Evolutionary conservation across 495 filamentous ascomycete species (phyloP).

Genomic region (Trichoderma gamsii): DNA sequence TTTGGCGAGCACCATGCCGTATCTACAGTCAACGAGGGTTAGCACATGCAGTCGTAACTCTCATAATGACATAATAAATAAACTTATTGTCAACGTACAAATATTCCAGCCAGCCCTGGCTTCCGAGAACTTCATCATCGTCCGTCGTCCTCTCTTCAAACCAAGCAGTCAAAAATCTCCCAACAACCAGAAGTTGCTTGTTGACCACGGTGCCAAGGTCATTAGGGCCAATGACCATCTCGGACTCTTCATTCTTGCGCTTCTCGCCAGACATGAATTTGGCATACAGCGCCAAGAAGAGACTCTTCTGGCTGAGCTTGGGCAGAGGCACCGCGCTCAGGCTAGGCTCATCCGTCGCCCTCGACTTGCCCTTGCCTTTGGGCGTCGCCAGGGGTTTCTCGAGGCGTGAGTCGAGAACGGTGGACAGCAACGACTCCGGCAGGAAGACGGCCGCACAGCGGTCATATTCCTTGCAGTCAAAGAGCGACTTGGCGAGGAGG

Average conservation of each 20-base stretch:
- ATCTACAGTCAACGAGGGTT: conserved; percentile 30
- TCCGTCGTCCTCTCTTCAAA: conserved; percentile 57
- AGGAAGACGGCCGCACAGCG: conserved; percentile 89
- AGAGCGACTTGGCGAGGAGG: conserved; percentile 88
- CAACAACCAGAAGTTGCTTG: conserved; percentile 69
- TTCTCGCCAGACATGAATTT: conserved; percentile 94
- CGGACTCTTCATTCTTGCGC: conserved; percentile 88
- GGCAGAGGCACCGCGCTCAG: conserved; percentile 21
- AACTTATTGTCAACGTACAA: conserved; percentile 33
- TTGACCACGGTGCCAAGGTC: conserved; percentile 80
- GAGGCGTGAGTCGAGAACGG: conserved; percentile 48
- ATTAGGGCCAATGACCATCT: conserved; percentile 93
- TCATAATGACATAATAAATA: no score
- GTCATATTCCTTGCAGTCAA: conserved; percentile 93
- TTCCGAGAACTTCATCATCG: conserved; percentile 50
- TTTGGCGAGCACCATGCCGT: conserved; percentile 83
- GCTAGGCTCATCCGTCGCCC: conserved; percentile 24
- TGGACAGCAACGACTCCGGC: conserved; percentile 60
- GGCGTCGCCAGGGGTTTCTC: conserved; percentile 38
- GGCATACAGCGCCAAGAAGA: conserved; percentile 92
- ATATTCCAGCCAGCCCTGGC: conserved; percentile 94
- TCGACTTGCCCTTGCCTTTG: conserved; percentile 53
- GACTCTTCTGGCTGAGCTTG: conserved; percentile 71
- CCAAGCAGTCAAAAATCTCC: conserved; percentile 70
- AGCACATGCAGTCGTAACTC: no score